Conservation (phyloP, 345 rosid genomes). For the Carallia pectinifolia region DNA sequence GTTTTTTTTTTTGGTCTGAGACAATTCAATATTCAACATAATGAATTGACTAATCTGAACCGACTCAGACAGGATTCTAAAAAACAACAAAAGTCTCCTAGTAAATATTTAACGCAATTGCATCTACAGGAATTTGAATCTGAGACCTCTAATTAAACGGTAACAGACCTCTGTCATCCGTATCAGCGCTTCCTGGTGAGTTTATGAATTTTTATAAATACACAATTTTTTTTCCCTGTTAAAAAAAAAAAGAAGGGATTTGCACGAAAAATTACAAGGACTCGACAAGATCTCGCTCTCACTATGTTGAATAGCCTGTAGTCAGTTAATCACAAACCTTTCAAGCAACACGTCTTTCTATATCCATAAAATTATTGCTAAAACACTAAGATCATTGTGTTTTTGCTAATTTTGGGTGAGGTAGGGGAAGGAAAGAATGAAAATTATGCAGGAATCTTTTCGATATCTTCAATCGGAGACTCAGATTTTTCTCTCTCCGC, state of each 20-base stretch:
- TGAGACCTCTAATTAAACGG: too few species aligned
- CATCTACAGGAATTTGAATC: too few species aligned
- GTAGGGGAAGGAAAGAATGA: background rate
- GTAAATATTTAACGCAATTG: too few species aligned
- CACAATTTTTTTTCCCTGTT: too few species aligned
- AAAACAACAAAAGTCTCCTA: too few species aligned
- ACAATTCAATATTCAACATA: too few species aligned
- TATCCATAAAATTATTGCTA: background rate
- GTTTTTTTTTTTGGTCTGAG: too few species aligned
- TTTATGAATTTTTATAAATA: too few species aligned
- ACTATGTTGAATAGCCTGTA: background rate
- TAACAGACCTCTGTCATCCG: too few species aligned
- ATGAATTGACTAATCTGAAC: too few species aligned
- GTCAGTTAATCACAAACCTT: background rate
- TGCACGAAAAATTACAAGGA: background rate
- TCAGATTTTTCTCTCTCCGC: constrained; percentile 64
- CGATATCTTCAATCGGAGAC: constrained; percentile 18
- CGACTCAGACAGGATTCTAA: too few species aligned
- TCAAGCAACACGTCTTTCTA: background rate
- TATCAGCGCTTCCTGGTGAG: too few species aligned
- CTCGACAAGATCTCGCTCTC: background rate
- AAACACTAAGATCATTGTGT: background rate
- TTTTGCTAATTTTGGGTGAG: background rate
- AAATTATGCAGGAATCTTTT: constrained; percentile 27
- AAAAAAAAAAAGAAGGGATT: background rate